A percentile compares a stretch with the other conserved stretches of the same genome.
These are phyloP conservation scores for Phaeophleospora eucalypticola DNA, from an alignment of 2,329 filamentous ascomycete species.

Conservation along the genomic window DNA sequence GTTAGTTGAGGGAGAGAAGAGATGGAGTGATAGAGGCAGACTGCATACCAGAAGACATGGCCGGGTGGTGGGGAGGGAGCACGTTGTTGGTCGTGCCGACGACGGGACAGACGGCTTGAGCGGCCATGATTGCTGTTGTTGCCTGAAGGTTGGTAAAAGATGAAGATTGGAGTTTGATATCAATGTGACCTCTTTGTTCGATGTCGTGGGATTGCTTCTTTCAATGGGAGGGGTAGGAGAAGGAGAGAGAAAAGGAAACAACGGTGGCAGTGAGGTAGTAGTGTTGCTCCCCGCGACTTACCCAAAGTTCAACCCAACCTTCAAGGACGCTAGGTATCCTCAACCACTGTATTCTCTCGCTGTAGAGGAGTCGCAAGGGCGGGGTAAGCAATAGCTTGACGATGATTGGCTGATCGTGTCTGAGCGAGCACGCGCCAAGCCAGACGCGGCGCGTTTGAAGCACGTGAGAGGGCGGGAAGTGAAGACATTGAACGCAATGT, in stretches of 20 bases:
- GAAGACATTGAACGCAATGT: no score
- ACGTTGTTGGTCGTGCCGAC: constrained; percentile 42
- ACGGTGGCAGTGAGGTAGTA: not conserved
- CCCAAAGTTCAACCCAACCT: constrained; percentile 5
- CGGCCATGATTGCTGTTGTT: constrained; percentile 7
- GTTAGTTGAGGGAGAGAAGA: constrained; percentile 19
- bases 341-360: not conserved
- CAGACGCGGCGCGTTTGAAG: no score
- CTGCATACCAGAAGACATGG: constrained; percentile 18
- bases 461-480: no score
- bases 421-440: no score
- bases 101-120: constrained; percentile 25
- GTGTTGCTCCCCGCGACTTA: constrained; percentile 2
- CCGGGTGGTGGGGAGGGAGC: constrained; percentile 43
- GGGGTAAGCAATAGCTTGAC: no score
- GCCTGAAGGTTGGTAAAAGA: not conserved
- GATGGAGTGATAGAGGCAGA: not conserved
- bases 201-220: not conserved
- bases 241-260: not conserved
- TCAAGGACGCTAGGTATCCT: not conserved
- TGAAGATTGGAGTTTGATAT: not conserved
- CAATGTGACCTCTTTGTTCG: no score
- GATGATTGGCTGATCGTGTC: no score
- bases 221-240: no score
- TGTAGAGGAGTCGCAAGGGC: not conserved